Evolutionary conservation across 495 filamentous ascomycete genomes (phyloP), one percentile per base, ranked within the genome.

Genomic region (Platismatia glauca): DNA sequence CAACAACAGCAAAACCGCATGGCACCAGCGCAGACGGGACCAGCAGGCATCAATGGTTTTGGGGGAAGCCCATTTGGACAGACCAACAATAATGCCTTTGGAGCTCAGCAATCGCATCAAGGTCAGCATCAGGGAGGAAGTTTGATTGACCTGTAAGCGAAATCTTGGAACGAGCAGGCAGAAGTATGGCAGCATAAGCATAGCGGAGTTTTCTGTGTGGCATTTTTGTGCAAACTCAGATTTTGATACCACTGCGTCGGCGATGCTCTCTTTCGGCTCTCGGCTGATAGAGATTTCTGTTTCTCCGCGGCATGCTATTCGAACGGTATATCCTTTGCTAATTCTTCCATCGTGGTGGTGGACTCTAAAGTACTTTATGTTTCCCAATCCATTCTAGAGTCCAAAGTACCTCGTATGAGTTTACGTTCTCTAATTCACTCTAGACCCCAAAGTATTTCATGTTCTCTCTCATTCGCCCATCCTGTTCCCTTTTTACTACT

Each of bases 71-170:
- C 67, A 22, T 82, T 77, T 67, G 75, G 72, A 59, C 79, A 78
- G 64, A 72, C 75, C 12, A 79, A 75, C 63, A 82, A 74, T 65
- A 93, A 92, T 74, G 89, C 89, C 7, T 95, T 91, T 77, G 89
- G 86, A 61, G 75, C 67, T 33, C 72, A 76, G 37, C 79, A 79
- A 55, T 76, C 76, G 52, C 81, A 84, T 66, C 86, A 88, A 69
- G 81, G 84, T 62, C 86, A 84, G 67, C 80, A 84, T 66, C 83
- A 86, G 69, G 80, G 82, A 35, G 86, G 88, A 63, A 93, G 94
- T 76, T 79, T 98, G 79, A 98, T 98, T 74, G 91, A 97, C 78
- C 84, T 96, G 69, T 97, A 84, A 43, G 48, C 5, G 20, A 12
- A 31, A 4, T 13, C 15, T 55, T 7, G 59, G 37, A n/a, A 15